These are phyloP conservation scores for Monosporozyma servazzii DNA, from an alignment of 805 yeast species.

Conservation along the genomic window DNA sequence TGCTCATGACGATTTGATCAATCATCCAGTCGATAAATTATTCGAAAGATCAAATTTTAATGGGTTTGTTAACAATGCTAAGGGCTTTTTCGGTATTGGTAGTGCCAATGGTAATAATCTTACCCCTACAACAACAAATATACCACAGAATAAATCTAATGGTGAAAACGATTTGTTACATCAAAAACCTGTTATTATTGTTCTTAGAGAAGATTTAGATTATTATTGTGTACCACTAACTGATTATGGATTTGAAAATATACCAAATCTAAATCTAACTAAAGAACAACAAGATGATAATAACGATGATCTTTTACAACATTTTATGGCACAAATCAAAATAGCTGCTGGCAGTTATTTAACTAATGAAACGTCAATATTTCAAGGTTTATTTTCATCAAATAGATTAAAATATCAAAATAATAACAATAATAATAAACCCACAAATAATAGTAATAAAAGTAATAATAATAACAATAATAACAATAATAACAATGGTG, in stretches of 20 bases:
- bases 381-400: slow-evolving; percentile 55
- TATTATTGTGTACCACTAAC: slow-evolving; percentile 71
- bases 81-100: slow-evolving; percentile 23
- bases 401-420: slow-evolving; percentile 23
- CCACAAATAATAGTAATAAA: slow-evolving; percentile 23
- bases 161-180: slow-evolving; percentile 54
- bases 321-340: slow-evolving; percentile 59
- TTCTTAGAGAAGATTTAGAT: slow-evolving; percentile 87
- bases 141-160: slow-evolving; percentile 27
- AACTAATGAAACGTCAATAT: slow-evolving; percentile 48
- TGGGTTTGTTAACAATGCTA: slow-evolving; percentile 13
- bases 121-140: slow-evolving; percentile 1
- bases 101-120: slow-evolving; percentile 1
- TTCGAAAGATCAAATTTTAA: slow-evolving; percentile 24
- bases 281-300: slow-evolving; percentile 40
- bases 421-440: slow-evolving; percentile 36
- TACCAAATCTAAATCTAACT: neutral
- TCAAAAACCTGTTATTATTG: slow-evolving; percentile 83
- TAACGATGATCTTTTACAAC: slow-evolving; percentile 26
- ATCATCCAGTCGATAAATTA: slow-evolving; percentile 32
- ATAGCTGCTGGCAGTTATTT: slow-evolving; percentile 62
- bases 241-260: slow-evolving; percentile 33
- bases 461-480: slow-evolving; percentile 39
- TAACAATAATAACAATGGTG: slow-evolving; percentile 23
- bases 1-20: slow-evolving; percentile 53